Evolutionary conservation across 2,329 filamentous ascomycete genomes (phyloP).

Genomic region (Calonectria montana): DNA sequence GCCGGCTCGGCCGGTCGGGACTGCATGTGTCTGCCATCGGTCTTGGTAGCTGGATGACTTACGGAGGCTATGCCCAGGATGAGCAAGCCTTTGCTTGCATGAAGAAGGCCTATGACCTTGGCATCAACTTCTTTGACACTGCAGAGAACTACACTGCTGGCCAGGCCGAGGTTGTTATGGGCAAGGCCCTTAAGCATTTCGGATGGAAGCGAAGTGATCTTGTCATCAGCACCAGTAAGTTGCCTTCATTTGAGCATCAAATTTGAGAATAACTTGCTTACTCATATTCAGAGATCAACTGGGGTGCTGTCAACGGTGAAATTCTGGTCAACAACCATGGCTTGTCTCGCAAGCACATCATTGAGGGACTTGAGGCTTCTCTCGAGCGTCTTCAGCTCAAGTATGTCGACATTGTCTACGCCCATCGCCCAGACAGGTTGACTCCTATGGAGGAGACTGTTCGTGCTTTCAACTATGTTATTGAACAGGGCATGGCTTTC

Average conservation of each 20-base stretch:
- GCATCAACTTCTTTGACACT: conserved; percentile 73
- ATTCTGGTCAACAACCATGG: conserved; percentile 74
- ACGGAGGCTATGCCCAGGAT: conserved; percentile 73
- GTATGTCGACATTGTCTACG: conserved; percentile 77
- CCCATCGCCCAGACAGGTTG: conserved; percentile 74
- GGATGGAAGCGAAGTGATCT: conserved; percentile 71
- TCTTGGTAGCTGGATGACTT: conserved; percentile 74
- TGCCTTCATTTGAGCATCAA: fast-evolving
- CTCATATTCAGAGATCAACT: conserved; percentile 65
- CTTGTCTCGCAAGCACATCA: conserved; percentile 74
- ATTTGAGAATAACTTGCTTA: conserved; percentile 12
- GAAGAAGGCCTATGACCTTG: conserved; percentile 70
- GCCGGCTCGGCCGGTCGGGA: conserved; percentile 62
- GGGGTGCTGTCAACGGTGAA: conserved; percentile 70
- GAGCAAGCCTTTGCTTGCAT: conserved; percentile 71
- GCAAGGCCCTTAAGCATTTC: conserved; percentile 69
- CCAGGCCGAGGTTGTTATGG: conserved; percentile 73
- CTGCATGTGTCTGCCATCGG: conserved; percentile 76
- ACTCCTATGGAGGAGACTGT: conserved; percentile 80
- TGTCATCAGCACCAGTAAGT: conserved; percentile 66
- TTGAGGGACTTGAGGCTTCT: conserved; percentile 65
- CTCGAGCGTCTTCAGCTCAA: conserved; percentile 67
- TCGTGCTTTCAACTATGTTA: conserved; percentile 77
- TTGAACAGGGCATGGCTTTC: conserved; percentile 74
- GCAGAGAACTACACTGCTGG: conserved; percentile 71